phyloP scores from a whole-genome alignment of 2,329 filamentous ascomycete genomes.

The Ophiobolus disseminans region DNA sequence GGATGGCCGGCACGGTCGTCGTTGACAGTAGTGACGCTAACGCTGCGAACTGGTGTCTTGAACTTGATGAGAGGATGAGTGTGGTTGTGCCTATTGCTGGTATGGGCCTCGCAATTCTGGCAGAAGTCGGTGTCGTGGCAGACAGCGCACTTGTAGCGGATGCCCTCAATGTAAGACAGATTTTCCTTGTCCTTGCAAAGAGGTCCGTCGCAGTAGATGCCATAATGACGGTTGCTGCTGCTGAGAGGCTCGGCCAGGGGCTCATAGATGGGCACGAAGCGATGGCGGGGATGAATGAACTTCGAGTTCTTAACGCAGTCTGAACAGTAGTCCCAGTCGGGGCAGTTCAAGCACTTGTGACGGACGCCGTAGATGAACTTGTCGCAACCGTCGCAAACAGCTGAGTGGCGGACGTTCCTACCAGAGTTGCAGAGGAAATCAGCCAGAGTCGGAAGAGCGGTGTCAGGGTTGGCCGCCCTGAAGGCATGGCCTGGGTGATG shows the following conservation, averaged over 20 bases:
- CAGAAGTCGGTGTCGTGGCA: conserved; percentile 97
- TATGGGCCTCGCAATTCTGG: conserved; percentile 88
- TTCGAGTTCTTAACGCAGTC: conserved; percentile 72
- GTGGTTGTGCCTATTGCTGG: conserved; percentile 84
- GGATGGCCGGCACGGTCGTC: conserved; percentile 73
- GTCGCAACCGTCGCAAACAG: conserved; percentile 94
- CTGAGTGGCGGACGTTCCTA: conserved; percentile 81
- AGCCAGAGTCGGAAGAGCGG: conserved; percentile 64
- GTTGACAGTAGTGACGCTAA: conserved; percentile 83
- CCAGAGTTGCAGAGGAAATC: conserved; percentile 76
- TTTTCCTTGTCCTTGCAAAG: conserved; percentile 71
- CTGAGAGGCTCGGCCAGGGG: conserved; percentile 62
- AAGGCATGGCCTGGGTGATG: conserved; percentile 92
- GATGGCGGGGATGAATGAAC: conserved; percentile 79
- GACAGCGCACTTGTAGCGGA: conserved; percentile 95
- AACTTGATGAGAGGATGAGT: conserved; percentile 98
- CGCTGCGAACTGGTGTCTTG: conserved; percentile 87
- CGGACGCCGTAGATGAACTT: conserved; percentile 85
- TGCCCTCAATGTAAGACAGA: conserved; percentile 74
- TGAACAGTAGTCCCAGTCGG: conserved; percentile 95
- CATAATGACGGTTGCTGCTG: conserved; percentile 69
- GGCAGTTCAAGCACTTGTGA: conserved; percentile 96
- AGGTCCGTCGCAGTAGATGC: conserved; percentile 94
- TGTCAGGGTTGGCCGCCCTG: conserved; percentile 69
- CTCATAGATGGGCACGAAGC: conserved; percentile 88